Conservation (phyloP, 805 yeast species). For the Candida saitoana region DNA sequence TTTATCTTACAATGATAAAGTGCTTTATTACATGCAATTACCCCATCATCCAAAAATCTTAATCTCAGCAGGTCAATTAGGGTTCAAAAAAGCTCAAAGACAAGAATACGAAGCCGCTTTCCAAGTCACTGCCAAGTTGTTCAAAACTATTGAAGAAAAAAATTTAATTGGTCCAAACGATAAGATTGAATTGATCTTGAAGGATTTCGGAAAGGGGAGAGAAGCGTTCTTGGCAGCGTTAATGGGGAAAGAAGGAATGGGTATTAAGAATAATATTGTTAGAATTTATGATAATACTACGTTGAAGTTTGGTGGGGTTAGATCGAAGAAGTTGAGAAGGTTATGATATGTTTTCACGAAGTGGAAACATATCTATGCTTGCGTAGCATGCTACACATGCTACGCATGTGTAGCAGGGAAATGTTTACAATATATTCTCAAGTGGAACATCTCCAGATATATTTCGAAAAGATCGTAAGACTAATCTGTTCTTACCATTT, state of each 20-base stretch:
- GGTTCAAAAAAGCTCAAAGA: slow-evolving; percentile 85
- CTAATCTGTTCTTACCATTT: too few species aligned
- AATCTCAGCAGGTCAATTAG: slow-evolving; percentile 78
- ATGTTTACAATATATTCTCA: too few species aligned
- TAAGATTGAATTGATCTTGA: slow-evolving; percentile 70
- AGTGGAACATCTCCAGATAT: too few species aligned
- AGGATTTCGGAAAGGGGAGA: slow-evolving; percentile 86
- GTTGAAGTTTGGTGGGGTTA: slow-evolving; percentile 88
- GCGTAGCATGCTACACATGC: too few species aligned
- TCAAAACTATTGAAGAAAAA: slow-evolving; percentile 64
- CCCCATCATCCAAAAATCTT: slow-evolving; percentile 71
- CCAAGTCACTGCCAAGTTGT: slow-evolving; percentile 73
- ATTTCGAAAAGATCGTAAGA: too few species aligned
- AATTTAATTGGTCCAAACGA: slow-evolving; percentile 47
- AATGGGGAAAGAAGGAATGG: slow-evolving; percentile 81
- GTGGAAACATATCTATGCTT: too few species aligned
- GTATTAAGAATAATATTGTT: slow-evolving; percentile 60
- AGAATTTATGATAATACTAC: slow-evolving; percentile 76
- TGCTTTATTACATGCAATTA: slow-evolving; percentile 70
- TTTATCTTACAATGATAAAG: slow-evolving; percentile 61
- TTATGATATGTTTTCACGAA: slow-evolving; percentile 43
- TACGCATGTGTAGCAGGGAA: too few species aligned
- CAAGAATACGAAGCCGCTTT: slow-evolving; percentile 92
- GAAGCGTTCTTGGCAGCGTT: slow-evolving; percentile 80
- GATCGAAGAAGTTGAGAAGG: slow-evolving; percentile 80